phyloP scores from a whole-genome alignment of 2,329 filamentous ascomycete species.

The Penicillium sp. region DNA sequence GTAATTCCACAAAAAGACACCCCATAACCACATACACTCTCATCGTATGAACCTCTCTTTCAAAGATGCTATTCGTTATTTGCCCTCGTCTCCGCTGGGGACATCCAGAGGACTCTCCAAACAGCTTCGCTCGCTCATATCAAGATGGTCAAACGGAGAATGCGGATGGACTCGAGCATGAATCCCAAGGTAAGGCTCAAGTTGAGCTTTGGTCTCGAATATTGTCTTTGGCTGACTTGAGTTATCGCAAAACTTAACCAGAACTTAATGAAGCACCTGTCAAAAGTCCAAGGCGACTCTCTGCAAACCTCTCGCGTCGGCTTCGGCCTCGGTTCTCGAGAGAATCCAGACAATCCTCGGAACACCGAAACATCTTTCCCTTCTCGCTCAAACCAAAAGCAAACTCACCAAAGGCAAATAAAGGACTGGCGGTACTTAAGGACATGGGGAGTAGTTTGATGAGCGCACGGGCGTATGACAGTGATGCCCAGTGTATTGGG shows the following conservation, averaged over 20 bases:
- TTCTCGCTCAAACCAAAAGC: conserved; percentile 19
- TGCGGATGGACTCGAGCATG: conserved; percentile 1
- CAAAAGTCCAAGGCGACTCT: conserved; percentile 12
- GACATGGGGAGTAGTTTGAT: conserved; percentile 36
- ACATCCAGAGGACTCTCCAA: conserved; percentile 17
- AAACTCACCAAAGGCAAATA: conserved; percentile 9
- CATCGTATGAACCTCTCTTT: not conserved
- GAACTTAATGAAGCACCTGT: conserved; percentile 2
- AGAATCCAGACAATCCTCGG: conserved; percentile 26
- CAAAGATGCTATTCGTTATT: conserved; percentile 25
- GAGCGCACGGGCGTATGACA: conserved; percentile 44
- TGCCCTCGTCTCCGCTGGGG: conserved; percentile 28
- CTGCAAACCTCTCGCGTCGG: conserved; percentile 28
- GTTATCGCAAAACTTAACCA: conserved; percentile 4
- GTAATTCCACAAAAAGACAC: too few species aligned
- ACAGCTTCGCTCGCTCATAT: conserved; percentile 13
- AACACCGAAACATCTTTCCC: conserved; percentile 19
- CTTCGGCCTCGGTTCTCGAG: conserved; percentile 37
- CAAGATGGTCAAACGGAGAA: conserved; percentile 4
- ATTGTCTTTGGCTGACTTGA: not conserved
- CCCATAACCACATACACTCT: not conserved
- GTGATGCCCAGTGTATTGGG: conserved; percentile 41
- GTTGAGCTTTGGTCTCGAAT: not conserved
- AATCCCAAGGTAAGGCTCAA: conserved; percentile 14
- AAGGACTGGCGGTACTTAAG: conserved; percentile 11